Base-by-base conservation (phyloP, 176 grass and related monocot genomes). In the Phyllostachys edulis region DNA sequence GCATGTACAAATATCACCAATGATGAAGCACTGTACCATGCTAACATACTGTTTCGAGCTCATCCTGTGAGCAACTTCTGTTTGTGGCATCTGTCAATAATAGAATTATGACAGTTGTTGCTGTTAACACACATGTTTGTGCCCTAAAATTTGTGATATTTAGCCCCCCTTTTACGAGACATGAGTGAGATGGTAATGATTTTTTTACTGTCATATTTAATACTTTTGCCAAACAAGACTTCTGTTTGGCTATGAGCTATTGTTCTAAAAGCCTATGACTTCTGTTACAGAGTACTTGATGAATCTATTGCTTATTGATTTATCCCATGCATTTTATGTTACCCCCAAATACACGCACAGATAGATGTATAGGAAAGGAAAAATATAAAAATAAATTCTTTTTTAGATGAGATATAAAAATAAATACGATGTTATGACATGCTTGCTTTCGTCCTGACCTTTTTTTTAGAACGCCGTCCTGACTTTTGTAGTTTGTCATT, bases 401-500 rank as follows among this genome's bases (percentile, higher is more conserved):
- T 68, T 21, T 5, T 44, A 46, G 40, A 24, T 3, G 12, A 14
- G 40, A 70, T 46, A 71, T 56, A 40, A 64, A 83, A 77, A 4
- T 11, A 67, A 79, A 79, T 63, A 44, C 1, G 59, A 39, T 24
- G 55, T 1, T 47, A 44, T 24, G 24, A 29, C 18, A 21, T 69
- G 63, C 52, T 61, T 17, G 15, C 49, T 78, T 56, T 26, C 0
- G 7, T 56, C 52, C 13, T 15, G 47, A 15, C 14, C 20, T 56
- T 55, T 56, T 56, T 56, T 56, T 20, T 7, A 56, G 52, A 56
- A 20, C 7, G 6, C 18, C 6, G 2, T 21, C 8, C 23, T 78
- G 23, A 67, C 69, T 73, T 54, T 66, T 77, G 32, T 84, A 47
- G 65, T 81, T 90, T 79, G 42, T 71, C 11, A 83, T 71, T 90